Evolutionary conservation across 176 grass and related monocot species (phyloP).

Genomic region (Eleusine indica): DNA sequence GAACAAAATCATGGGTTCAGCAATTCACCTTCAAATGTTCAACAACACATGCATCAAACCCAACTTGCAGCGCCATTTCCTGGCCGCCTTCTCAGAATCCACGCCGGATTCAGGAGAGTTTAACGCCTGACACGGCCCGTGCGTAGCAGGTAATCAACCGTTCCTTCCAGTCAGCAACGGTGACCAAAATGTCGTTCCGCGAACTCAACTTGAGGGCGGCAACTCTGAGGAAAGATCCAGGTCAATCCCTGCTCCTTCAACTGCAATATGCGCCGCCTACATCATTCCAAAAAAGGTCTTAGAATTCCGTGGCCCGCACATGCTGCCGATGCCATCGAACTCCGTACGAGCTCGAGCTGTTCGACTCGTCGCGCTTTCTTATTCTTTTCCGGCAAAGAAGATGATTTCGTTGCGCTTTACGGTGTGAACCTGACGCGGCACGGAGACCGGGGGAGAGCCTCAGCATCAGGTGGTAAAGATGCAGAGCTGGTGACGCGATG

Average conservation of each 20-base stretch:
- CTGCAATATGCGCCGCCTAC: neutral
- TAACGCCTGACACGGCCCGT: no score
- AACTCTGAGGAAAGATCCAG: neutral
- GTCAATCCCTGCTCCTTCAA: conserved; percentile 16
- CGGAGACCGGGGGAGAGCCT: neutral
- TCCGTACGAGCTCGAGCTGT: conserved; percentile 23
- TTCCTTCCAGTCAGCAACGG: conserved; percentile 4
- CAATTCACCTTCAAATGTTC: no score
- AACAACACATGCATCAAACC: no score
- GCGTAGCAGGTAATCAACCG: neutral
- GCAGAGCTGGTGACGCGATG: conserved; percentile 9
- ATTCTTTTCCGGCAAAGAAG: neutral
- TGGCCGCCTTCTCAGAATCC: neutral
- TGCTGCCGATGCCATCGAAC: neutral
- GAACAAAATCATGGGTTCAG: no score
- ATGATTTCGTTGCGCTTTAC: neutral
- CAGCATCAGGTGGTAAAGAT: conserved; percentile 21
- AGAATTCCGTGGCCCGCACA: conserved; percentile 14
- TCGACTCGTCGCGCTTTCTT: neutral
- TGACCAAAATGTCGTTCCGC: neutral
- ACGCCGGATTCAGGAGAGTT: neutral
- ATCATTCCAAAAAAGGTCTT: neutral
- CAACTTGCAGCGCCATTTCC: neutral
- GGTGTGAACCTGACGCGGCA: conserved; percentile 37
- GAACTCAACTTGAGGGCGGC: neutral